Evolutionary conservation across 1,284 basidiomycete species (phyloP), one percentile per base, ranked within the genome.

Genomic region (Fomitiporia mediterranea): DNA sequence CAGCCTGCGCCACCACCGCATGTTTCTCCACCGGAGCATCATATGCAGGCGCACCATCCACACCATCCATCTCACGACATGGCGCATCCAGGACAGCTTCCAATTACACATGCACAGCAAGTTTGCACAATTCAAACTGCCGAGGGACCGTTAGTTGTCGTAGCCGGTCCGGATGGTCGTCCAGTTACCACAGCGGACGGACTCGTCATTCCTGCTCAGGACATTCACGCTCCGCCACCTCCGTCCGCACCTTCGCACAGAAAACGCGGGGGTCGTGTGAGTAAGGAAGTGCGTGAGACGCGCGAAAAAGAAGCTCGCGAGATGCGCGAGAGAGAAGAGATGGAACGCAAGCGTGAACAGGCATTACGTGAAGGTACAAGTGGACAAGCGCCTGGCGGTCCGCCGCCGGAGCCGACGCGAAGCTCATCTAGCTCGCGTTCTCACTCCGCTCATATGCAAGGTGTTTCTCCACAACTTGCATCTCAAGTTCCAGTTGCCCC

Each of bases 61-160:
- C 55, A 42, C 9, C 28, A 32, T 47, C 49, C 55, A 15, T 13
- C 44, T 13, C 53, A 17, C 43, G 53, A 46, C 37, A 34, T 44
- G 51, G 23, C 54, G 17, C 58, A 57, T 44, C 55, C 48, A 15
- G 43, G 48, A 2, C 58, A 58, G 34, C 40, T 55, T 19, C 57
- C 52, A 6, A 58, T 55, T 30, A 53, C 53, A 23, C 58, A 55
- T 30, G 37, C 48, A 0, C 54, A 52, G 42, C 50, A 52, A 11
- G 53, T 56, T 19, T 35, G 27, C 17, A 51, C 53, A 1, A 53
- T 59, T 3, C 19, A 51, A 30, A 56, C 54, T 8, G 15, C 30
- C 11, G 51, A 59, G 4, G 58, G 58, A 4, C 58, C 50, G 2
- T 23, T 53, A 13, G 17, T 51, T 6, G 58, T 59, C n/a, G 49